Conservation (phyloP, 2,329 filamentous ascomycete genomes). For the Colletotrichum horii region DNA sequence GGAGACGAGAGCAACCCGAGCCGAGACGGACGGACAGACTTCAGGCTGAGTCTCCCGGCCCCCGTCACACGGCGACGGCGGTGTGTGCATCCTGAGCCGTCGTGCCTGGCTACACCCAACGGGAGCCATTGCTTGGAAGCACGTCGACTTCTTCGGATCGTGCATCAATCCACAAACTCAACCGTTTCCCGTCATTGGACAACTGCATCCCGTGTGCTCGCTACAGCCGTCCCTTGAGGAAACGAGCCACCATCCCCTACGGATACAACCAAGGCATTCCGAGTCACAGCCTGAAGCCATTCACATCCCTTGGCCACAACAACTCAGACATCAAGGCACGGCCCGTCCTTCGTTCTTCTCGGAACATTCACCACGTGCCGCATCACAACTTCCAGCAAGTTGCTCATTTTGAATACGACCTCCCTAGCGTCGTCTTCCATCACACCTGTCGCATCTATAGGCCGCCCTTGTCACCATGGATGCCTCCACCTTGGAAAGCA, state of each 20-base stretch:
- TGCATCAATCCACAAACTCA: not conserved
- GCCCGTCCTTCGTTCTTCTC: constrained; percentile 2
- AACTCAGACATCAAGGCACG: constrained; percentile 4
- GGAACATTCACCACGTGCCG: constrained; percentile 6
- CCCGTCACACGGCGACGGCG: constrained; percentile 2
- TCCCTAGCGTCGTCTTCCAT: not conserved
- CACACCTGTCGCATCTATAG: not conserved
- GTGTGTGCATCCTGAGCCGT: constrained; percentile 1
- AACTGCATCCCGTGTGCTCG: constrained; percentile 8
- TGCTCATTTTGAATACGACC: not conserved
- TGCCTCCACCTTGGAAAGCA: constrained; percentile 17
- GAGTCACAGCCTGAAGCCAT: not conserved
- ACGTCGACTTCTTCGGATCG: not conserved
- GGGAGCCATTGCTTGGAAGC: not conserved
- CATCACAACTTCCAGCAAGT: not conserved
- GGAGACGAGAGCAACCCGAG: not conserved
- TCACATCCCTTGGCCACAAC: not conserved
- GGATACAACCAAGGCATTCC: not conserved
- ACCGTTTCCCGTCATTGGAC: constrained; percentile 3
- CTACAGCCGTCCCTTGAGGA: not conserved
- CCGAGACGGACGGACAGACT: not conserved
- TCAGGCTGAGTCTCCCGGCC: not conserved
- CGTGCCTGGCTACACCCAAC: constrained; percentile 1
- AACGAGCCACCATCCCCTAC: not conserved
- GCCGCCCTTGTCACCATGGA: not conserved